Evolutionary conservation across 176 grass and related monocot species (phyloP), one percentile per base, ranked within the genome.

Genomic region (Zoysia japonica): DNA sequence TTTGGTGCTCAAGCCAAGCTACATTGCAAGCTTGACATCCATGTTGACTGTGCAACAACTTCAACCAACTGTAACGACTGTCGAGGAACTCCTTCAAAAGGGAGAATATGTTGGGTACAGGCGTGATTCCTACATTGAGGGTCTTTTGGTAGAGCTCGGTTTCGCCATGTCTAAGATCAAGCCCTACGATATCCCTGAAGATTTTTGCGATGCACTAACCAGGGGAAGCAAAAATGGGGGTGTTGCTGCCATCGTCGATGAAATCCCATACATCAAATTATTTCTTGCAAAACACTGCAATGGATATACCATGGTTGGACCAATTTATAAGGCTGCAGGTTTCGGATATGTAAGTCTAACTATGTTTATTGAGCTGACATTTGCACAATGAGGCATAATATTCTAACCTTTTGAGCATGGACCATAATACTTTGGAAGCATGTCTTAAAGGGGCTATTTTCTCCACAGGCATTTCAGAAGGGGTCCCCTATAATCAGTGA

Each of bases 261-360:
- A 90, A 78, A 42, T 90, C 20, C 91, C 87, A n/a, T 90, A 85
- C 16, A 87, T 90, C 19, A 90, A 90, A 76, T 46, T 82, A 28
- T 90, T 90, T 61, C 78, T 93, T 79, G 71, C 85, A 75, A 67
- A 78, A 1, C 5, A 90, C 76, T 93, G 87, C 65, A 63, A 75
- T 28, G 59, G 65, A 0, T 93, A 87, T 7, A 87, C 84, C 0
- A 93, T 93, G 85, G 5, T 90, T 17, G 91, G 87, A 78, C 91
- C 84, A 61, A 83, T 90, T 80, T 93, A 83, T 61, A 90, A 90
- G 43, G 19, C 55, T 68, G 85, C 71, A 47, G 91, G 87, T 16
- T 90, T 90, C 39, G 91, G 87, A 75, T 88, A 68, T 88, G 91
- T 93, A 82, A 90, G 91, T 90, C 9, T 59, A 59, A 59, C n/a